A percentile compares a stretch with the other conserved stretches of the same genome.
phyloP scores from a whole-genome alignment of 306 rosid genomes.

The Fragaria ananassa region DNA sequence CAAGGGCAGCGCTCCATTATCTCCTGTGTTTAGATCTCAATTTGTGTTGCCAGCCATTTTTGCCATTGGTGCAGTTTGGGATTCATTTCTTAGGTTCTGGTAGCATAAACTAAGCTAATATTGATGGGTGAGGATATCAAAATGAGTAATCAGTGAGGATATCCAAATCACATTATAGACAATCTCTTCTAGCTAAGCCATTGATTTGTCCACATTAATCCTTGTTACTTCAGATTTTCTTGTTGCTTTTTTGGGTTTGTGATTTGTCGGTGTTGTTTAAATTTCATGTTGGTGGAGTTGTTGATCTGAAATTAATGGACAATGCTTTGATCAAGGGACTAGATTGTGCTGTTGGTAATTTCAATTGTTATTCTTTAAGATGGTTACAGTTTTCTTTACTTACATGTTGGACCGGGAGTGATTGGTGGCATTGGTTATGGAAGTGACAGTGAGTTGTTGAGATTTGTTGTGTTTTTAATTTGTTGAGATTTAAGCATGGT shows the following conservation, averaged over 20 bases:
- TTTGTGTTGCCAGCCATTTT: conserved; percentile 51
- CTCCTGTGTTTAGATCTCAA: conserved; percentile 27
- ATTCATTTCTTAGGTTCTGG: conserved; percentile 49
- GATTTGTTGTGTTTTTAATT: not conserved
- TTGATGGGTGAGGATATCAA: conserved; percentile 6
- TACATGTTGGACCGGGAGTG: not conserved
- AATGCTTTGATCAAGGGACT: not conserved
- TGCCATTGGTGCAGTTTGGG: conserved; percentile 61
- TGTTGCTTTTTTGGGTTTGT: conserved; percentile 6
- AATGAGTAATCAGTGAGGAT: conserved; percentile 7
- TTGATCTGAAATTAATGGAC: conserved; percentile 11
- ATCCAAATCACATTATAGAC: conserved; percentile 7
- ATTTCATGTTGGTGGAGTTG: conserved; percentile 11
- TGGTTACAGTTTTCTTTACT: not conserved
- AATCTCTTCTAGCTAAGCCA: conserved; percentile 7
- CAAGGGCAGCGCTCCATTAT: conserved; percentile 26
- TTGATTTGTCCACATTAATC: not conserved
- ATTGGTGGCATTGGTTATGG: not conserved
- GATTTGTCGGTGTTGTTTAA: conserved; percentile 4
- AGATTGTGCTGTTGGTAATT: not conserved
- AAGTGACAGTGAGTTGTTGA: not conserved
- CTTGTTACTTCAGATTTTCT: not conserved
- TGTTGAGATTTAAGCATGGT: not conserved
- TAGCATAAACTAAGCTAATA: conserved; percentile 12
- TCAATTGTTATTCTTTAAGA: not conserved